Conservation (phyloP, 2,329 filamentous ascomycete species). For the Aspergillus chevalieri region DNA sequence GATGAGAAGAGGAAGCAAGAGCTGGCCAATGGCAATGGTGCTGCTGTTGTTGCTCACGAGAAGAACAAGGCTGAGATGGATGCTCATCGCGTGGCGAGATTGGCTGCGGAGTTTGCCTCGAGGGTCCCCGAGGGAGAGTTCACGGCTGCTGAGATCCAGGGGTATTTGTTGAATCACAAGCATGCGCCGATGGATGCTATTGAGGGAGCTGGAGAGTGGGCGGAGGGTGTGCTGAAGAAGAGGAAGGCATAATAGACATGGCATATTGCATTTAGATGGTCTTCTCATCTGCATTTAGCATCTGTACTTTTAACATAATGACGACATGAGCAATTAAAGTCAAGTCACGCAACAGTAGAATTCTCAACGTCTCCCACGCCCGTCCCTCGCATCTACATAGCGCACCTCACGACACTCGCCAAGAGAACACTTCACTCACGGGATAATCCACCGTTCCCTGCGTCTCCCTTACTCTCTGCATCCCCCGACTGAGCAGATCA, state of each 20-base stretch:
- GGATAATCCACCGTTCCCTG: too few relatives aligned
- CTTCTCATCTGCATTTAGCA: too few relatives aligned
- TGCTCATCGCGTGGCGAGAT: constrained; percentile 9
- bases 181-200: constrained; percentile 27
- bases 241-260: constrained; percentile 8
- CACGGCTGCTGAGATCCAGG: constrained; percentile 38
- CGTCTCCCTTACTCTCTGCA: too few relatives aligned
- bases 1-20: neutral
- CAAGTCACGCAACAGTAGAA: too few relatives aligned
- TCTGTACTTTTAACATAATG: too few relatives aligned
- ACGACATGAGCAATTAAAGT: too few relatives aligned
- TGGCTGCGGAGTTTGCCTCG: constrained; percentile 28
- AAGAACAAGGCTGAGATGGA: neutral
- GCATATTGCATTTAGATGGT: too few relatives aligned
- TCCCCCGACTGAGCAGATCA: too few relatives aligned
- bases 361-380: too few relatives aligned
- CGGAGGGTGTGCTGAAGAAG: constrained; percentile 18
- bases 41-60: neutral
- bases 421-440: too few relatives aligned
- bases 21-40: neutral
- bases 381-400: too few relatives aligned
- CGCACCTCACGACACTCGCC: too few relatives aligned
- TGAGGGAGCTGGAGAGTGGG: constrained; percentile 25
- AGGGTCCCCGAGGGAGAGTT: constrained; percentile 28
- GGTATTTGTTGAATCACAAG: constrained; percentile 34